These are phyloP conservation scores for Camellia granthamiana DNA, from an alignment of 148 eudicot species.

Conservation along the genomic window DNA sequence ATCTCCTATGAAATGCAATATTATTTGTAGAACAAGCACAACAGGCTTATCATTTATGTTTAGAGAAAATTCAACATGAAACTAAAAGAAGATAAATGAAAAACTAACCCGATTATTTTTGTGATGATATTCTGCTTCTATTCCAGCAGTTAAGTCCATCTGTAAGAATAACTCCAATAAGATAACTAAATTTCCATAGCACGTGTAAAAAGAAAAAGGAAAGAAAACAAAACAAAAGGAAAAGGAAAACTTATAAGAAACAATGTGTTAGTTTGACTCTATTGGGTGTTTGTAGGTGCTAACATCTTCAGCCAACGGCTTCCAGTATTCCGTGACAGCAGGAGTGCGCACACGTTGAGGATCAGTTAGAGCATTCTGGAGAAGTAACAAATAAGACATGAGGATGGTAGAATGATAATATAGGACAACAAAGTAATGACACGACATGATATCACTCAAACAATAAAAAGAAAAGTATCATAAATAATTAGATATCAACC, in stretches of 20 bases:
- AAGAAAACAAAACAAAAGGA: not conserved
- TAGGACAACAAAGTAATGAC: not conserved
- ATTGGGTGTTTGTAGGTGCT: constrained; percentile 22
- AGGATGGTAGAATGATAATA: not conserved
- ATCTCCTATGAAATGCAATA: not conserved
- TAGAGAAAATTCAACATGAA: not conserved
- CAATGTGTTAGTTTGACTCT: not conserved
- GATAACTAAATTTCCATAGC: constrained; percentile 4
- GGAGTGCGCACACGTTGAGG: constrained; percentile 82
- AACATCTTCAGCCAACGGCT: constrained; percentile 94
- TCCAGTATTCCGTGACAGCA: constrained; percentile 80
- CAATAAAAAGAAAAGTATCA: not conserved
- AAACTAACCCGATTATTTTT: constrained; percentile 75
- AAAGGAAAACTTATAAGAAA: not conserved
- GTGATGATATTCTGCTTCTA: constrained; percentile 97
- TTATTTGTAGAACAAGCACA: not conserved
- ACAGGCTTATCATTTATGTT: not conserved
- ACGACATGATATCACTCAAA: no score
- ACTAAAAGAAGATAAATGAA: constrained; percentile 4
- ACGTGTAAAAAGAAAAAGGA: not conserved
- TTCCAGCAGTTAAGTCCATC: constrained; percentile 95
- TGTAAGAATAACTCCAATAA: constrained; percentile 26
- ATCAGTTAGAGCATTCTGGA: constrained; percentile 92
- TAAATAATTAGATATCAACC: not conserved
- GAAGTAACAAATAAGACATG: constrained; percentile 18